These are phyloP conservation scores for Aspergillus sp. DNA, from an alignment of 2,329 filamentous ascomycete genomes.

Conservation along the genomic window DNA sequence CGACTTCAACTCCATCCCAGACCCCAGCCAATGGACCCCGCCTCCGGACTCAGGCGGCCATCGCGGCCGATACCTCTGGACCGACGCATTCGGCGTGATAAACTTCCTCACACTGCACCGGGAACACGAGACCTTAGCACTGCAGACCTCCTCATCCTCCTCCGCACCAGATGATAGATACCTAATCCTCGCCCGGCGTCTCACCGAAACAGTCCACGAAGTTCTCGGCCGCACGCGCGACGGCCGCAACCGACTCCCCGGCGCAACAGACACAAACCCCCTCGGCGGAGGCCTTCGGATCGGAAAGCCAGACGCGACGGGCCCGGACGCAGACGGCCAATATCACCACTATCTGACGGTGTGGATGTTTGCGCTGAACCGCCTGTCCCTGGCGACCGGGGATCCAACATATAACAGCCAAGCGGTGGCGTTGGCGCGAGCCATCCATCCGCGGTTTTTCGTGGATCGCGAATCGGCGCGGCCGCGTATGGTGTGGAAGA, in stretches of 20 bases:
- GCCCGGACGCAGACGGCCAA: conserved; percentile 58
- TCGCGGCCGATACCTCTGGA: conserved; percentile 61
- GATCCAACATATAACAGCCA: conserved; percentile 51
- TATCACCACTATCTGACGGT: conserved; percentile 63
- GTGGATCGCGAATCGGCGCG: conserved; percentile 30
- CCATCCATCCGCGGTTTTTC: conserved; percentile 56
- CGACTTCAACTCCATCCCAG: conserved; percentile 29
- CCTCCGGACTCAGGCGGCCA: conserved; percentile 55
- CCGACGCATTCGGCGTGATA: conserved; percentile 60
- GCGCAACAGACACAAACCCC: conserved; percentile 53
- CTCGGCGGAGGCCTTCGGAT: conserved; percentile 58
- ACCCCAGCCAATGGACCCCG: conserved; percentile 46
- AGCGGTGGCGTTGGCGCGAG: conserved; percentile 53
- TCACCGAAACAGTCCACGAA: conserved; percentile 54
- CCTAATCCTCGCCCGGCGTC: conserved; percentile 49
- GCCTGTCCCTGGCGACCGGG: conserved; percentile 50
- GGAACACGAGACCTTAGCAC: conserved; percentile 27
- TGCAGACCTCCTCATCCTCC: conserved; percentile 3
- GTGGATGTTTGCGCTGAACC: conserved; percentile 64
- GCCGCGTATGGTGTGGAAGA: conserved; percentile 57
- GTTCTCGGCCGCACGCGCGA: conserved; percentile 55
- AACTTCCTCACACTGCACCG: conserved; percentile 58
- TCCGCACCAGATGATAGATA: conserved; percentile 38
- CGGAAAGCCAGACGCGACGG: conserved; percentile 52
- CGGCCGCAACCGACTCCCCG: conserved; percentile 46